Base-by-base conservation (phyloP, 306 rosid species). In the Begonia fuchsioides region DNA sequence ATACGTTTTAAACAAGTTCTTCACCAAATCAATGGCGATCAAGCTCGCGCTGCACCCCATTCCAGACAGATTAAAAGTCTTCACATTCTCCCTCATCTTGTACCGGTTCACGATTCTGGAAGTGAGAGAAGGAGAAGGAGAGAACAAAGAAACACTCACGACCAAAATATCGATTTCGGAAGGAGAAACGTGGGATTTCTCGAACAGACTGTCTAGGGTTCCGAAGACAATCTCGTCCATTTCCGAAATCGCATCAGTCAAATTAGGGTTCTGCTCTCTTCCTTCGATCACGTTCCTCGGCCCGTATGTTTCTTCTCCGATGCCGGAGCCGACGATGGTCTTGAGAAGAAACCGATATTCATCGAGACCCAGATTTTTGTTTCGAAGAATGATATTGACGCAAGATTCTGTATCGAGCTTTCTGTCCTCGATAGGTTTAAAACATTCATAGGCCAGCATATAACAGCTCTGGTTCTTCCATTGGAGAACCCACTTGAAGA, bases 11-110 rank as follows among this genome's bases (percentile, higher is more conserved):
- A 87, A 80, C 18, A 80, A 52, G 9, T 61, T 78, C 32, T 75
- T 86, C 16, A 87, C 94, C n/a, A 87, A 46, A 40, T 83, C 96
- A 10, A 87, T 62, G 4, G 73, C 93, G 0, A 77, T 67, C 1
- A 80, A 73, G 38, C 96, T 87, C 1, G 85, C 94, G 44, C 94
- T 80, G 52, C 93, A 87, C 5, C 96, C 94, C 96, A 87, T 87
- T 49, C 96, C 96, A 0, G 96, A 40, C 13, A 87, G 84, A 54
- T 83, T 87, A 56, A 72, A 69, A 1, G 72, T 50, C 53, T 79
- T 82, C 0, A 87, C 14, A 15, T 82, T 71, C 11, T 77, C 65
- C 49, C 85, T 74, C 96, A 80, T 79, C 19, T 72, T 78, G 87
- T 87, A 87, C 11, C 70, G 62, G 69, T 83, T 82, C 8, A 80